Evolutionary conservation across 805 yeast genomes (phyloP).

Genomic region (Metahyphopichia silvanorum): DNA sequence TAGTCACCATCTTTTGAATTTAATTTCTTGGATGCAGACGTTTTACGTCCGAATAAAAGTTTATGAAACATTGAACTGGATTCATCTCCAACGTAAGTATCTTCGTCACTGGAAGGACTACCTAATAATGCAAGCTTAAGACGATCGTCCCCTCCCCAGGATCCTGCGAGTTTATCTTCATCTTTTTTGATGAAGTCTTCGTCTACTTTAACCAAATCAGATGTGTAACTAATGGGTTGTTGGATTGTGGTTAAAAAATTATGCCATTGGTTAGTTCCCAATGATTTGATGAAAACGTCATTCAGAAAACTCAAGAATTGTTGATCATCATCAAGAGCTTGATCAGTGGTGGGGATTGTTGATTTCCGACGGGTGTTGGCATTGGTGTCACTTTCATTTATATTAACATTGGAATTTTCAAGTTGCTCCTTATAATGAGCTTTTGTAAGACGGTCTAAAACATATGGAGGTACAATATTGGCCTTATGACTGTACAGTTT

Average conservation of each 20-base stretch:
- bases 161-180: slow-evolving; percentile 42
- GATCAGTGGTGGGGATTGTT: neutral
- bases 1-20: slow-evolving; percentile 22
- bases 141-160: slow-evolving; percentile 74
- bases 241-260: slow-evolving; percentile 46
- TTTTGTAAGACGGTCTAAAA: slow-evolving; percentile 50
- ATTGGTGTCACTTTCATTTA: slow-evolving; percentile 7
- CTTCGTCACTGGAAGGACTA: slow-evolving; percentile 25
- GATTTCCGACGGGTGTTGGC: neutral
- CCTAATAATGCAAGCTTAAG: slow-evolving; percentile 52
- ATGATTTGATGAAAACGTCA: slow-evolving; percentile 33
- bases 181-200: slow-evolving; percentile 14
- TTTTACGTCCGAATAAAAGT: slow-evolving; percentile 6
- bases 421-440: slow-evolving; percentile 38
- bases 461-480: slow-evolving; percentile 58
- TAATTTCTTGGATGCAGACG: slow-evolving; percentile 4
- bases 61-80: slow-evolving; percentile 10
- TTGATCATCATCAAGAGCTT: slow-evolving; percentile 18
- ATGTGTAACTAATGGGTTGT: slow-evolving; percentile 38
- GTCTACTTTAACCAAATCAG: slow-evolving; percentile 22
- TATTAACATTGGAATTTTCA: slow-evolving; percentile 27
- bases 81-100: slow-evolving; percentile 18
- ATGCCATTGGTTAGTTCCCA: slow-evolving; percentile 48
- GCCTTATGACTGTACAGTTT: slow-evolving; percentile 34
- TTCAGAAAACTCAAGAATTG: slow-evolving; percentile 33